phyloP scores from a whole-genome alignment of 1,284 basidiomycete genomes.

The Rhodotorula sp. region DNA sequence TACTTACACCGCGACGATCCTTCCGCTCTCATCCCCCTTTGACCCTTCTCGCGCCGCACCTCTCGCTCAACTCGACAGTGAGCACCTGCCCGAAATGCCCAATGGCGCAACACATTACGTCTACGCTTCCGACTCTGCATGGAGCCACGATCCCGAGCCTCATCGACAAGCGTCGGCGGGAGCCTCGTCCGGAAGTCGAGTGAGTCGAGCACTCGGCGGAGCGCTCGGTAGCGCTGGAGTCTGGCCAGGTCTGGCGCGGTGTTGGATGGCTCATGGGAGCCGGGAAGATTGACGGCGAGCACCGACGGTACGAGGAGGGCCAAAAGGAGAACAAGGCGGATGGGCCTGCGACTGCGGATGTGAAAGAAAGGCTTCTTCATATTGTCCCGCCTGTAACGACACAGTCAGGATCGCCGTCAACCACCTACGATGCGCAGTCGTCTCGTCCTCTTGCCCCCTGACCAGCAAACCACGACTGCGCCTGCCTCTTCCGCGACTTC shows the following conservation, averaged over 20 bases:
- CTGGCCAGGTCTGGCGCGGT: slow-evolving; percentile 7
- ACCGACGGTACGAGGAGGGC: not conserved
- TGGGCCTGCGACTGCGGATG: too few species aligned
- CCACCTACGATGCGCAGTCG: not conserved
- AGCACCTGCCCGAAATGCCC: slow-evolving; percentile 9
- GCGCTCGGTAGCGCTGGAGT: not conserved
- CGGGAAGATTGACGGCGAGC: not conserved
- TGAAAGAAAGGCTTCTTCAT: not conserved
- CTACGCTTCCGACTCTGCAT: slow-evolving; percentile 1
- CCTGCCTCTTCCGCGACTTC: too few species aligned
- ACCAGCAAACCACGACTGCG: too few species aligned
- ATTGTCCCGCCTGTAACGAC: not conserved
- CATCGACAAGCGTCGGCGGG: not conserved
- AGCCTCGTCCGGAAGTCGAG: not conserved
- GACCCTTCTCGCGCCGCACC: not conserved
- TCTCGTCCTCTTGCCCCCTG: not conserved
- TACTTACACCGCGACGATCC: slow-evolving; percentile 14
- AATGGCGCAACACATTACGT: slow-evolving; percentile 10
- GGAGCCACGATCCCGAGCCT: not conserved
- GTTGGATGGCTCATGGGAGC: slow-evolving; percentile 1
- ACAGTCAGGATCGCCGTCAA: not conserved
- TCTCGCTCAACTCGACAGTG: not conserved
- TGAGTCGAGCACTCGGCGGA: not conserved
- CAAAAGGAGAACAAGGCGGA: not conserved
- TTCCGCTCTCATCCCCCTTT: not conserved